Evolutionary conservation across 768 basidiomycete species (phyloP).

Genomic region (Heimioporus sp.): DNA sequence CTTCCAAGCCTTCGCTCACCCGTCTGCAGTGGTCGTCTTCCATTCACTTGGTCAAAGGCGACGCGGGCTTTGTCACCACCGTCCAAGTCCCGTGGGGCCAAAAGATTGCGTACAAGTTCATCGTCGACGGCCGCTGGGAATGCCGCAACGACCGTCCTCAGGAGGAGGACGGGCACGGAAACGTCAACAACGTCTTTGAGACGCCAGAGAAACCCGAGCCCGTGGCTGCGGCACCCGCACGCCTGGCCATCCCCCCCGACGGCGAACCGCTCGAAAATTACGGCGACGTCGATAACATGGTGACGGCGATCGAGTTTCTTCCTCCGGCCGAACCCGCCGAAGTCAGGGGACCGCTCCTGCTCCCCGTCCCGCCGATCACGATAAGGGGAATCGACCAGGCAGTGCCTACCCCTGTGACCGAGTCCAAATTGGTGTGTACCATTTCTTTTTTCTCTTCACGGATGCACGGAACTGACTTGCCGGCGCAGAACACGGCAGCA

Average conservation of each 20-base stretch:
- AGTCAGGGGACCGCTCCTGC: slow-evolving; percentile 8
- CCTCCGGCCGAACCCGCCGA: slow-evolving; percentile 9
- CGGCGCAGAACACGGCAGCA: slow-evolving; percentile 20
- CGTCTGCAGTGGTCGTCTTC: slow-evolving; percentile 57
- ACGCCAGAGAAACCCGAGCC: slow-evolving; percentile 46
- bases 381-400: slow-evolving; percentile 5
- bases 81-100: slow-evolving; percentile 58
- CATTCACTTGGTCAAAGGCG: slow-evolving; percentile 49
- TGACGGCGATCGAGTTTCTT: slow-evolving; percentile 24
- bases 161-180: slow-evolving; percentile 60
- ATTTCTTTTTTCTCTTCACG: not conserved
- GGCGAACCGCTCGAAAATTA: not conserved
- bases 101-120: slow-evolving; percentile 72
- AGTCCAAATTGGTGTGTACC: slow-evolving; percentile 15
- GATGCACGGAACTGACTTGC: not conserved
- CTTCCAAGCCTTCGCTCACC: slow-evolving; percentile 2
- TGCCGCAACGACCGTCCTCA: slow-evolving; percentile 53
- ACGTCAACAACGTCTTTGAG: slow-evolving; percentile 66
- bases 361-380: slow-evolving; percentile 18
- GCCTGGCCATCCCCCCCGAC: slow-evolving; percentile 14
- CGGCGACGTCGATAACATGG: slow-evolving; percentile 21
- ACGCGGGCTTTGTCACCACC: slow-evolving; percentile 54
- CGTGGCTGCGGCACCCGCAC: slow-evolving; percentile 5
- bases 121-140: slow-evolving; percentile 73
- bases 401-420: slow-evolving; percentile 29